These are phyloP conservation scores for Talaromyces verruculosus DNA, from an alignment of 2,329 filamentous ascomycete genomes.

Conservation along the genomic window DNA sequence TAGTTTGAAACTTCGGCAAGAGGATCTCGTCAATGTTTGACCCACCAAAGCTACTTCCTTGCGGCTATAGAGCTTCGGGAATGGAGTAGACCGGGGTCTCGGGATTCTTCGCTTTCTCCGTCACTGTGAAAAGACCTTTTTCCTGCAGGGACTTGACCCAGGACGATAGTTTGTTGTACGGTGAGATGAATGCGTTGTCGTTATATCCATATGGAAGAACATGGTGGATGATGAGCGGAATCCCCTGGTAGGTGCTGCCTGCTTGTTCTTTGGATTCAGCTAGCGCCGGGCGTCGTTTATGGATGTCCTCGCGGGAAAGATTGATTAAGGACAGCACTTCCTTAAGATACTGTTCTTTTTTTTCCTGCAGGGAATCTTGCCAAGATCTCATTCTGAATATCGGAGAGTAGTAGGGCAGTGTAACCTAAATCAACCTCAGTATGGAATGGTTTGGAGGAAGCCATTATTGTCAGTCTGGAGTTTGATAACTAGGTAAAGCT, in stretches of 20 bases:
- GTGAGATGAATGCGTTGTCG: slow-evolving; percentile 4
- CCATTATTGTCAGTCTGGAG: background rate
- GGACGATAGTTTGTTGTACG: slow-evolving; percentile 3
- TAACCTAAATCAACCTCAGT: slow-evolving; percentile 1
- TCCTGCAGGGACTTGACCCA: slow-evolving; percentile 6
- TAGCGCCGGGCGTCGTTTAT: background rate
- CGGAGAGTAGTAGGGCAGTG: slow-evolving; percentile 1
- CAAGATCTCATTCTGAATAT: slow-evolving; percentile 6
- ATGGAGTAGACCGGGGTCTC: slow-evolving; percentile 3
- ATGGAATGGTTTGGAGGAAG: background rate
- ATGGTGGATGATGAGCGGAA: slow-evolving; percentile 5
- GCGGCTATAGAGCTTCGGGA: background rate
- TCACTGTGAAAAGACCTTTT: slow-evolving; percentile 4
- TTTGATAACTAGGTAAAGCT: background rate
- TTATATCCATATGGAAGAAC: slow-evolving; percentile 1
- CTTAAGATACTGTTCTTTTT: background rate
- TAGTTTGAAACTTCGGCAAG: slow-evolving; percentile 7
- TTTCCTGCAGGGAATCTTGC: background rate
- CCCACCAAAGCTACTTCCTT: background rate
- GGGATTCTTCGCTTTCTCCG: background rate
- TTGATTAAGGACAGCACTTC: background rate
- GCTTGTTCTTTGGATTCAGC: background rate
- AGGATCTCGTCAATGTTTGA: background rate
- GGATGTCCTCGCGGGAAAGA: background rate
- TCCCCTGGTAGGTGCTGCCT: background rate